Base-by-base conservation (phyloP, 805 yeast genomes). In the Candida sanyiensis region DNA sequence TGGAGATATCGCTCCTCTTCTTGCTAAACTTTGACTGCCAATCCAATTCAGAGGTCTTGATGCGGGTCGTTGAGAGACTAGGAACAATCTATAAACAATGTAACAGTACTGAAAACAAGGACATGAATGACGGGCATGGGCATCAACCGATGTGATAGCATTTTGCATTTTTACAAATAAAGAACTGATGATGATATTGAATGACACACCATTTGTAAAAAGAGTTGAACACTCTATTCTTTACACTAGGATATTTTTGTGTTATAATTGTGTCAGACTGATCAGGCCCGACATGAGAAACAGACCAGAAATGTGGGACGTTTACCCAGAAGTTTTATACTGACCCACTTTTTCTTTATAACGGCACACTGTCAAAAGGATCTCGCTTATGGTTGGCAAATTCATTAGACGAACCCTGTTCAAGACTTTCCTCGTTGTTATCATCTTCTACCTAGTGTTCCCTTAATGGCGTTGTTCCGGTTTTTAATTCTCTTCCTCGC, bases 1-100 rank as follows among this genome's bases (percentile, higher is more conserved):
- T 77, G 31, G 83, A 76, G 48, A 65, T 74, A 16, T 67, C 76
- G 1, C 58, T 75, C 28, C 54, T 77, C 40, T 72, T 70, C 47
- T 50, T 75, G 33, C 44, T 71, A 35, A 70, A 73, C 49, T 76
- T 73, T 52, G 68, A 72, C 34, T 55, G 77, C 40, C 66, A 64
- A 31, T 69, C 71, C 7, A 70, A 70, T 40, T 57, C 58, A 28
- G 44, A 42, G 2, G 38, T 52, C 5, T 55, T 71, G 16, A 23
- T 20, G 1, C 11, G 22, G 1, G 28, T 43, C 3, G 12, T 48
- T 2, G 25, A 21, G 11, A 35, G 33, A 9, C 13, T 46, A 4
- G 33, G 37, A 24, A 23, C 16, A 5, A 18, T 38, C 15, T 20
- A 37, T 19, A 38, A n/a, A 15, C 17, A 28, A n/a, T 30, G 20